Evolutionary conservation across 83 land plant genomes (phyloP).

Genomic region (Isoetes engelmannii): DNA sequence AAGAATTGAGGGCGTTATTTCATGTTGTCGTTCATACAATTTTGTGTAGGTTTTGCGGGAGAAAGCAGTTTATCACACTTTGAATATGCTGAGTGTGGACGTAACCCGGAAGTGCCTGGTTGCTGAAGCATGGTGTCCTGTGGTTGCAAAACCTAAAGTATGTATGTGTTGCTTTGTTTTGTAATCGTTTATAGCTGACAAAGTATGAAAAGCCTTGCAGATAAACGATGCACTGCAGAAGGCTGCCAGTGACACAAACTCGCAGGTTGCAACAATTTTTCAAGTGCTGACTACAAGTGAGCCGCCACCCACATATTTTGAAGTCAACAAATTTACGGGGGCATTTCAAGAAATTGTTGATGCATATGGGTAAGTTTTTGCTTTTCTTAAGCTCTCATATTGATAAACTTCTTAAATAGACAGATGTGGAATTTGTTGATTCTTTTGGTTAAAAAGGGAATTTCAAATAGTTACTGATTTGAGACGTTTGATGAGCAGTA

Average conservation of each 20-base stretch:
- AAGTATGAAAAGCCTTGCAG: neutral
- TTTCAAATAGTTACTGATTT: too few relatives aligned
- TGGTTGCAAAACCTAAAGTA: conserved; percentile 68
- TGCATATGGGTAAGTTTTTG: conserved; percentile 10
- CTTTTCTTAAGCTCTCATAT: neutral
- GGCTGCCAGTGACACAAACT: conserved; percentile 5
- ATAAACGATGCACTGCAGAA: neutral
- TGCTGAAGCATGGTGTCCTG: conserved; percentile 90
- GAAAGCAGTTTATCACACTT: conserved; percentile 80
- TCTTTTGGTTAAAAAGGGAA: neutral
- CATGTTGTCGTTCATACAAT: too few relatives aligned
- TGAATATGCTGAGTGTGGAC: conserved; percentile 89
- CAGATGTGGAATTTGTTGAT: neutral
- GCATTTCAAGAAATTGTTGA: conserved; percentile 11
- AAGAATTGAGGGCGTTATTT: too few relatives aligned
- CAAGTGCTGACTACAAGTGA: neutral
- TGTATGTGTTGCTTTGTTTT: neutral
- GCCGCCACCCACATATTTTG: conserved; percentile 8
- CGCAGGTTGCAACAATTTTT: conserved; percentile 1
- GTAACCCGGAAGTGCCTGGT: conserved; percentile 93
- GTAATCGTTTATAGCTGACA: neutral
- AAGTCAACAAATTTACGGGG: conserved; percentile 7
- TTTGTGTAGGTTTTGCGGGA: conserved; percentile 57
- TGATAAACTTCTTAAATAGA: neutral
- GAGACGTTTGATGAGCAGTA: neutral